Base-by-base conservation (phyloP, 768 basidiomycete species). In the Boletus reticulatus region DNA sequence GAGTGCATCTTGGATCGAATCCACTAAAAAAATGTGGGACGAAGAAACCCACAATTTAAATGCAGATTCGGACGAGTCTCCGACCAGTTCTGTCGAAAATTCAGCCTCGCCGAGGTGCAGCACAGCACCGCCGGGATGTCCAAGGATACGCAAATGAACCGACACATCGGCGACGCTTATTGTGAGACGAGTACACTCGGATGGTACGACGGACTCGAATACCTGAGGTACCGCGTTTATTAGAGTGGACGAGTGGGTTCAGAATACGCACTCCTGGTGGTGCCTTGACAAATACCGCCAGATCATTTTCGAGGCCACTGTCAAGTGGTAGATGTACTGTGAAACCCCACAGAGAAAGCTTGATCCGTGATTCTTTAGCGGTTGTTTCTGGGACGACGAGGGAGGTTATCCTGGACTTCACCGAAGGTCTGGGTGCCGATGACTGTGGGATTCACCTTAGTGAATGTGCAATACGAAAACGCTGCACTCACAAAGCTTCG, bases 201-300 rank as follows among this genome's bases (percentile, higher is more conserved):
- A 93, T 2, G 97, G 97, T 16, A 94, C 84, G 13, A 97, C 94
- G 22, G 92, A 81, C 69, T 95, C 95, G 65, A 99, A 99, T 1
- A 90, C 88, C 94, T 85, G 56, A 7, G 36, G 46, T 17, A 29
- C 46, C 27, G 19, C 31, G 22, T 55, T 41, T 39, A 27, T 48
- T 56, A 46, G 57, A 50, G 22, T 19, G 37, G 19, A 16, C 11
- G 44, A 43, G 50, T 39, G 27, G 32, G 49, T 47, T 48, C n/a
- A 52, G 39, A 24, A 43, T 11, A 78, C 89, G 58, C 71, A 94
- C 96, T 20, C 91, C 94, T 44, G 92, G 89, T 5, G 97, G 97
- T 27, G 93, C 84, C 68, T 92, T 92, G 17, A 76, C 74, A 64
- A 94, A 95, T 1, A 55, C 48, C 3, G 68, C 71, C 3, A 98